Evolutionary conservation across 768 basidiomycete species (phyloP).

Genomic region (Boletus sensibilis): DNA sequence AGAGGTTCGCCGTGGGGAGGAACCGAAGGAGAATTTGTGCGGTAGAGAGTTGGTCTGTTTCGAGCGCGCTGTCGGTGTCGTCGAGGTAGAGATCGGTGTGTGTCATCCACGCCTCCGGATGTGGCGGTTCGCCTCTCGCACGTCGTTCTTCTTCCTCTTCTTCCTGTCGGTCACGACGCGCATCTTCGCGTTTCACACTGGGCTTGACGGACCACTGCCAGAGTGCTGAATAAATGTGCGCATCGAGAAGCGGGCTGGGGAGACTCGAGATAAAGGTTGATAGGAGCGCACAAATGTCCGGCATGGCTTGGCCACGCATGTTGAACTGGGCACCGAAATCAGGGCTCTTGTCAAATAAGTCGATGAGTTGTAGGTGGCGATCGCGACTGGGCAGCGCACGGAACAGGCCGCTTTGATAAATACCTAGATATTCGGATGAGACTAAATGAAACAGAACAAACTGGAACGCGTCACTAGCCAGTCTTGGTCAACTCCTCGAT

Average conservation of each 20-base stretch:
- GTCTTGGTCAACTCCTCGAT: slow-evolving; percentile 49
- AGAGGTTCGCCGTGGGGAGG: slow-evolving; percentile 41
- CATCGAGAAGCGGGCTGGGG: slow-evolving; percentile 45
- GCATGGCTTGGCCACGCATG: slow-evolving; percentile 38
- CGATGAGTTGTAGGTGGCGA: slow-evolving; percentile 39
- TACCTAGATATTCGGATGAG: slow-evolving; percentile 30
- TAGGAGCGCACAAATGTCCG: slow-evolving; percentile 46
- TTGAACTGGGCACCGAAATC: slow-evolving; percentile 22
- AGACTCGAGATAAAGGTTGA: slow-evolving; percentile 48
- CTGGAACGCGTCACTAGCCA: slow-evolving; percentile 22
- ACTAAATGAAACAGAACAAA: neutral
- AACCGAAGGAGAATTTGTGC: slow-evolving; percentile 53
- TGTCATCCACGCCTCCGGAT: slow-evolving; percentile 5
- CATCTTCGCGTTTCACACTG: slow-evolving; percentile 36
- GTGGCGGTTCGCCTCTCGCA: slow-evolving; percentile 27
- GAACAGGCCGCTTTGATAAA: slow-evolving; percentile 43
- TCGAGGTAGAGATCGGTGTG: slow-evolving; percentile 18
- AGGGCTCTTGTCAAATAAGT: slow-evolving; percentile 36
- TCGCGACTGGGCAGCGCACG: slow-evolving; percentile 42
- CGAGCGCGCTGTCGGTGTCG: slow-evolving; percentile 25
- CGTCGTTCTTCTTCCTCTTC: slow-evolving; percentile 35
- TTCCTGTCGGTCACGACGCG: slow-evolving; percentile 27
- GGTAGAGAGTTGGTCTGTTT: slow-evolving; percentile 35
- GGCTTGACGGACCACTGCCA: slow-evolving; percentile 46
- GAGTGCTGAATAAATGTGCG: slow-evolving; percentile 40